Evolutionary conservation across 306 rosid species (phyloP), one percentile per base, ranked within the genome.

Genomic region (Cicer arietinum): DNA sequence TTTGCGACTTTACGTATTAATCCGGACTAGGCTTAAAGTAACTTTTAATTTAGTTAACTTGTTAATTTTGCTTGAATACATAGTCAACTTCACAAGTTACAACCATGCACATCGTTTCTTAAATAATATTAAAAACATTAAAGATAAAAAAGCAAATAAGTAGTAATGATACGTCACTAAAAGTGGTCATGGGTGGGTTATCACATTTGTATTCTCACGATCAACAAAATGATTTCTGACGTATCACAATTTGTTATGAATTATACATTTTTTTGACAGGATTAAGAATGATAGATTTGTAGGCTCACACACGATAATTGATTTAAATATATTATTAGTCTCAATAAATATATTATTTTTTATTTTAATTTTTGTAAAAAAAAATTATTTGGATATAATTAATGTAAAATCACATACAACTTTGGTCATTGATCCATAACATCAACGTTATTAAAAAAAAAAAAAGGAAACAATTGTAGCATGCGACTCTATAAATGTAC

Each of bases 11-110:
- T 42, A 65, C 13, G 46, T 79, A 54, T 56, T 65, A 35, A n/a
- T 57, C 51, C 17, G 64, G 60, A 73, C 66, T 73, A 66, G 46
- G 66, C 71, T 74, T 73, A 5, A 67, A 79, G 75, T 53, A 68
- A 37, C 69, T 46, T 72, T 41, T 17, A 41, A 8, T 73, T 9
- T 9, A 45, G 44, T 35, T 48, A 42, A 66, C 43, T 71, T 25
- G 37, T 22, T 16, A 18, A 17, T 56, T 56, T 18, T 20, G 48
- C 68, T 71, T 11, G 68, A 64, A 72, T 52, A 12, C 40, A 9
- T 48, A 18, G 65, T n/a, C 56, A 43, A 42, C 43, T 1, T 57
- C 48, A 41, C 41, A 57, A 37, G n/a, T 56, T 43, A 61, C 56
- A 65, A 10, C 47, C 20, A 47, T 50, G 41, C 39, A 11, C 69